Base-by-base conservation (phyloP, 177 flowering plant genomes). In the Vitis hybrid region DNA sequence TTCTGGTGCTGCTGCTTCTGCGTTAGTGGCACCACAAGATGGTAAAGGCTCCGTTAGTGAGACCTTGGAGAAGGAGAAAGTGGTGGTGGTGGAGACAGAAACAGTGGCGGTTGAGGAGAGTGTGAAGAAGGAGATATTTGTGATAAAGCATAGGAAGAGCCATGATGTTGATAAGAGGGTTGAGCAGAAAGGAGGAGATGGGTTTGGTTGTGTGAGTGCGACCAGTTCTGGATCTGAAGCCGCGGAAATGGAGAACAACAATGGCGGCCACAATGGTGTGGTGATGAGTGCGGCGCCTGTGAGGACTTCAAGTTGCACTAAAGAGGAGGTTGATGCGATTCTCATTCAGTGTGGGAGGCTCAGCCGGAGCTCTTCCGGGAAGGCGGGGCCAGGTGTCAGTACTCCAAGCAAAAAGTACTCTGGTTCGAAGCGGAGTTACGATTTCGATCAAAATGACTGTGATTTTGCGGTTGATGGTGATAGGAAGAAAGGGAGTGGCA, bases 321-420 rank as follows among this genome's bases (percentile, higher is more conserved):
- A 91, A 65, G 99, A 93, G 55, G 98, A 95, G 70, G 87, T 95
- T 26, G 99, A 95, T 66, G 93, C 98, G 2, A 96, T 96, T 68
- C 75, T 96, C 60, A 88, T 96, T 1, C 98, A 96, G 74, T 96
- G 98, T 39, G 99, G 99, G 6, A 68, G 98, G 77, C 89, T 96
- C 4, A 93, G 98, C 83, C 75, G 96, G n/a, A 91, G 95, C 79
- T 93, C 98, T 1, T 88, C 97, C 13, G 86, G 86, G n/a, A 77
- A 84, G 55, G 71, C 71, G 12, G 69, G 45, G 45, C 45, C 45
- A 7, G 45, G 45, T 7, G 45, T 39, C 45, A 39, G 45, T 39
- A 39, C 45, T 39, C 45, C 45, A 7, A 39, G 79, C 10, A 78
- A 81, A 69, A 91, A 79, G 76, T 89, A 89, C 75, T 81, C 91